Evolutionary conservation across 2,329 filamentous ascomycete genomes (phyloP), one percentile per base, ranked within the genome.

Genomic region (Paecilomyces sp.): DNA sequence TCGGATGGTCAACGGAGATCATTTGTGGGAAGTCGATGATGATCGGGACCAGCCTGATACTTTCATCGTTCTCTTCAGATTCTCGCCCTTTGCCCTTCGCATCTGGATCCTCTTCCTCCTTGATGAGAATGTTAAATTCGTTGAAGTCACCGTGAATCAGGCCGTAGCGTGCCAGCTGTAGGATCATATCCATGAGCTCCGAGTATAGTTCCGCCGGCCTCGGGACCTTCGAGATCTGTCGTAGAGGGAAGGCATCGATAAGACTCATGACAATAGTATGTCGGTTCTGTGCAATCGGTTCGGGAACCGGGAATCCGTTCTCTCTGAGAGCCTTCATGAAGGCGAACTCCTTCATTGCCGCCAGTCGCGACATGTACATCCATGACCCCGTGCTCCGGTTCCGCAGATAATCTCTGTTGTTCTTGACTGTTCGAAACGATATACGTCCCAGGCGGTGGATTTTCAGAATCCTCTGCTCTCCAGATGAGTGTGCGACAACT

Each of bases 21-120:
- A 97, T 97, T 73, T 99, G 94, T 0, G 94, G 94, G 71, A 99
- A 99, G 77, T 99, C 95, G 68, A 99, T 99, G 54, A 99, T 79
- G 58, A 97, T 85, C 0, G 94, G 94, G 6, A 85, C 86, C 28
- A 96, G 79, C 34, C 75, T 82, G 58, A 89, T 70, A 61, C 67
- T 68, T 52, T 72, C 71, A 58, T 65, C 66, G n/a, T 68, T 61
- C 15, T 73, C 72, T 13, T 66, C 69, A 1, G 60, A 66, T 53
- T 55, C 80, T 77, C 51, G 73, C 64, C 1, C 73, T 71, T 67
- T 80, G 9, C 71, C 72, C 58, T 76, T 76, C 15, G 68, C 67
- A 11, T 70, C 61, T 0, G 67, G 64, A 30, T 71, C 68, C 34
- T 71, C 71, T 55, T 81, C 85, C 73, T 97, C 93, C 71, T 94